Evolutionary conservation across 495 filamentous ascomycete species (phyloP).

Genomic region (Neurospora sp.): DNA sequence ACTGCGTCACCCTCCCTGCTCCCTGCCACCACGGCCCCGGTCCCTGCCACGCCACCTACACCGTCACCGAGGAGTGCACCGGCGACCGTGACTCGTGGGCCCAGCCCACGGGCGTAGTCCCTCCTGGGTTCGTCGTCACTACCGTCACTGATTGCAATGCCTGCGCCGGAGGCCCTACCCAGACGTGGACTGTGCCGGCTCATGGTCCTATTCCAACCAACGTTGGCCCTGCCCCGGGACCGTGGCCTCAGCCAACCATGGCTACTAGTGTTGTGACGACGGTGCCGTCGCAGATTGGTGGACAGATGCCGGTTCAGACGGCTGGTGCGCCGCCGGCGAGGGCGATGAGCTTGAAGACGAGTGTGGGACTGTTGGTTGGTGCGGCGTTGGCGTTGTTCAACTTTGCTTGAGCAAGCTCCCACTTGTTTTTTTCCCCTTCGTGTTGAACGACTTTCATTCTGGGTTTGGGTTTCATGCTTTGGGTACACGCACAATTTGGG

Average conservation of each 20-base stretch:
- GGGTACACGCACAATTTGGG: neutral
- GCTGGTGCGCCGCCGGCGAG: conserved; percentile 18
- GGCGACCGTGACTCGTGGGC: conserved; percentile 17
- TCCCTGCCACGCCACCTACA: conserved; percentile 31
- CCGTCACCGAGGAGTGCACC: conserved; percentile 30
- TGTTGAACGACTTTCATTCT: neutral
- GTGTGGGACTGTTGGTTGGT: neutral
- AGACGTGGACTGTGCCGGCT: neutral
- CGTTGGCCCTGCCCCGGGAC: neutral
- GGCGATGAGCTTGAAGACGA: conserved; percentile 9
- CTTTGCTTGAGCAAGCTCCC: neutral
- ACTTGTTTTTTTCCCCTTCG: neutral
- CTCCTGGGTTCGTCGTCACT: conserved; percentile 31
- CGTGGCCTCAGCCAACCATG: neutral
- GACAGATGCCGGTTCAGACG: neutral
- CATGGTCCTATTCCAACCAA: neutral
- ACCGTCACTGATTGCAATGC: conserved; percentile 13
- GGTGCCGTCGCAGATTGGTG: neutral
- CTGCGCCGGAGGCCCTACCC: neutral
- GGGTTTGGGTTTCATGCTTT: neutral
- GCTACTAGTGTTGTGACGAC: neutral
- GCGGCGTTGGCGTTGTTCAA: neutral
- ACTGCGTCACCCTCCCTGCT: conserved; percentile 29
- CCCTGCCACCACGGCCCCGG: conserved; percentile 30
- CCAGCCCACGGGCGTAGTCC: conserved; percentile 11